Conservation (phyloP, 257 asterid genomes). For the Hygrophila difformis region DNA sequence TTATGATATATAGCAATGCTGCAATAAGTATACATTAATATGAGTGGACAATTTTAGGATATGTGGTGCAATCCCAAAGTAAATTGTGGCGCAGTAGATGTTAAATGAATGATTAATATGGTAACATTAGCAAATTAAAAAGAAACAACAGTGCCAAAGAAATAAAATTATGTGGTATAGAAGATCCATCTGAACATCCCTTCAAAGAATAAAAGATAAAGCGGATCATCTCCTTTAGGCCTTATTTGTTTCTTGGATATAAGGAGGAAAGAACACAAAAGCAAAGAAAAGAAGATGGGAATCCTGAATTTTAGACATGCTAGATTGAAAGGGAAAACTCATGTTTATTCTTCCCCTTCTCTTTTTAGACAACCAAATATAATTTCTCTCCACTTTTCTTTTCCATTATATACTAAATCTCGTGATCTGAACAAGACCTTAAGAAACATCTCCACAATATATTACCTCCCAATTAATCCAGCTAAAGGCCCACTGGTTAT, state of each 20-base stretch:
- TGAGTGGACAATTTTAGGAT: conserved; percentile 1
- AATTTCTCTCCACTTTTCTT: too few relatives aligned
- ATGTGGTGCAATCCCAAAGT: conserved; percentile 7
- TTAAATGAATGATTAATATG: background rate
- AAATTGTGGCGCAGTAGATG: background rate
- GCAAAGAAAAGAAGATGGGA: too few relatives aligned
- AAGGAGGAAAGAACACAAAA: too few relatives aligned
- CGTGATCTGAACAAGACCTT: too few relatives aligned
- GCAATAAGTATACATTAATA: conserved; percentile 25
- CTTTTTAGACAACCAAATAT: too few relatives aligned
- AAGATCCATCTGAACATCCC: conserved; percentile 12
- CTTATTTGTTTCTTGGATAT: too few relatives aligned
- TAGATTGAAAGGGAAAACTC: too few relatives aligned
- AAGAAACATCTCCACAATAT: background rate
- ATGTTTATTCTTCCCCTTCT: too few relatives aligned
- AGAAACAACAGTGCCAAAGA: background rate
- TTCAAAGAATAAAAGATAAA: background rate
- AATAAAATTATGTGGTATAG: background rate
- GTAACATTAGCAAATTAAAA: conserved; percentile 5
- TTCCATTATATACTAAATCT: too few relatives aligned
- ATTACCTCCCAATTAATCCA: conserved; percentile 95
- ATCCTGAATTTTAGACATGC: too few relatives aligned
- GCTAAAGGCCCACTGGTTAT: conserved; percentile 95
- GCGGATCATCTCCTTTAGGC: background rate
- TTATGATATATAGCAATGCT: conserved; percentile 88